Percentiles rank a stretch among this genome's conserved stretches.
phyloP scores from a whole-genome alignment of 768 basidiomycete species.

The Termitomyces sp. region DNA sequence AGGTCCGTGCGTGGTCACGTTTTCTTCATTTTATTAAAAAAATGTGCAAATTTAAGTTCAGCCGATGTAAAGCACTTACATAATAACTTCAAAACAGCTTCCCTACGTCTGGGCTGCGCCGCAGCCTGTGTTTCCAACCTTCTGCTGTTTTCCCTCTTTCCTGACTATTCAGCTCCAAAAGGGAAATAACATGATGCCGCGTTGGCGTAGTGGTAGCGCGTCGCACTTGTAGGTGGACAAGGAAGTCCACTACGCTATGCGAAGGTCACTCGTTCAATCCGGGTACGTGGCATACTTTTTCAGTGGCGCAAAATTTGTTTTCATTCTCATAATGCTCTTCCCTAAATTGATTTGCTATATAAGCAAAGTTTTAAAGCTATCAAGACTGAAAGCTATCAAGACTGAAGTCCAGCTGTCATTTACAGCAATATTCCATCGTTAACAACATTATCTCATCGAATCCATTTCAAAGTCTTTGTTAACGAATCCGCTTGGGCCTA shows the following conservation, averaged over 20 bases:
- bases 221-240: neutral
- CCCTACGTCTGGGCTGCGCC: neutral
- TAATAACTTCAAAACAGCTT: neutral
- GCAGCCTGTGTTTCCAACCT: neutral
- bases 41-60: neutral
- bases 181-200: slow-evolving; percentile 5
- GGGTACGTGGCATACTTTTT: slow-evolving; percentile 1
- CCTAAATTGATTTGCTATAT: too few relatives aligned
- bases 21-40: neutral
- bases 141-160: neutral
- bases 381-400: too few relatives aligned
- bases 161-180: neutral
- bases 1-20: neutral
- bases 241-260: neutral
- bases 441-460: too few relatives aligned
- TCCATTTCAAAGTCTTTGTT: too few relatives aligned
- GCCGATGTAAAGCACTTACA: neutral
- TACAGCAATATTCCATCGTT: too few relatives aligned
- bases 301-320: slow-evolving; percentile 10
- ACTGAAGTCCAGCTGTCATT: too few relatives aligned
- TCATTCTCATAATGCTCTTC: neutral
- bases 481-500: too few relatives aligned
- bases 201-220: slow-evolving; percentile 5
- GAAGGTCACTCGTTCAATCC: slow-evolving; percentile 11
- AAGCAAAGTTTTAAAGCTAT: too few relatives aligned